Base-by-base conservation (phyloP, 495 filamentous ascomycete genomes). In the Neurospora intermedia region DNA sequence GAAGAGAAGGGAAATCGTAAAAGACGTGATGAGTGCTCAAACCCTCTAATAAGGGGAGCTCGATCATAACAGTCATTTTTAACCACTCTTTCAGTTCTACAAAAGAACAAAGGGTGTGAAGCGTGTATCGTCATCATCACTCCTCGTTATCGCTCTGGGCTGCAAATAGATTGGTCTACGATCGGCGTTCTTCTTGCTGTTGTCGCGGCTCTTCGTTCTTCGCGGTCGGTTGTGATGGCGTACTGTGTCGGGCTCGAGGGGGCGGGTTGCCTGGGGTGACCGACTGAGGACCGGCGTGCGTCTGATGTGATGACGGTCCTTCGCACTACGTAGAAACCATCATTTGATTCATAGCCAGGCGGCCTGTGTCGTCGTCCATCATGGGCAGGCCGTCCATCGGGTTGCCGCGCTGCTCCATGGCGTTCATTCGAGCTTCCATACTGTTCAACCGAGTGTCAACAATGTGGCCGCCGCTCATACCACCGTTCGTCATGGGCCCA, bases 361-460 rank as follows among this genome's bases (percentile, higher is more conserved):
- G 74, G 66, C 75, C 71, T 69, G 81, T 76, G 46, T 84, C 84
- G 77, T 85, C 83, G 23, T 84, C 83, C 75, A 85, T 83, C 83
- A 85, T 84, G 6, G 79, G 82, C 45, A 85, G 46, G n/a, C 76
- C 77, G 46, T 85, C 84, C 76, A 85, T 79, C 42, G 80, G 77
- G 20, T 80, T 69, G 16, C 76, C 74, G n/a, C 81, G 80, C 15
- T 79, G 75, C 72, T 86, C 83, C 74, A 85, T 80, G 41, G 78
- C 80, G 40, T 75, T 78, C 74, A 84, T 74, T n/a, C 81, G 79
- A 38, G 78, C 77, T 69, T 86, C 84, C 27, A 86, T 73, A 42
- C 78, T 77, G 73, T 74, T 78, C 70, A 86, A 75, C 31, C 81
- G 82, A 42, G 74, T 77, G 59, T 85, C 82, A 6, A 80, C 76